Evolutionary conservation across 108 stramenopile genomes (phyloP).

Genomic region (Cyclostephanos invisitatus): DNA sequence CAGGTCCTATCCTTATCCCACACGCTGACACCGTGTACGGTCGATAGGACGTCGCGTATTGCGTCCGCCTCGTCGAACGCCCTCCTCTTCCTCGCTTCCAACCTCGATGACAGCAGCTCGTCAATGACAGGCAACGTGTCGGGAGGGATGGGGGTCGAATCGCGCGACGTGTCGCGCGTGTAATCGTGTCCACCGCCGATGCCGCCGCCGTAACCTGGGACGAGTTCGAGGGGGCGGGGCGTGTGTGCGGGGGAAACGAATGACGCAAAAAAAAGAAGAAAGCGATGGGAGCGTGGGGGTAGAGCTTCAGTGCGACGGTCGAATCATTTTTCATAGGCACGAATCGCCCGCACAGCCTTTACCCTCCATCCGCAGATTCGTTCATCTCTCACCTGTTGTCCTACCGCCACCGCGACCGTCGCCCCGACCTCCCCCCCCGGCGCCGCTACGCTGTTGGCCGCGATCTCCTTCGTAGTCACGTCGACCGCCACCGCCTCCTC

Average conservation of each 20-base stretch:
- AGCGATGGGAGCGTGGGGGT: background rate
- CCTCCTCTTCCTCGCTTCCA: constrained; percentile 39
- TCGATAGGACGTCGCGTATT: constrained; percentile 62
- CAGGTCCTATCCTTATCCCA: constrained; percentile 47
- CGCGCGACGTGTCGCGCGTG: constrained; percentile 53
- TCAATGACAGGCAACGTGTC: constrained; percentile 56
- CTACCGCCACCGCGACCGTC: constrained; percentile 2
- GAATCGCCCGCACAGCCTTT: too few species aligned
- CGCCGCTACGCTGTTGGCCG: background rate
- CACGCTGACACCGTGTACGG: constrained; percentile 62
- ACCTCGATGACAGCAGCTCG: constrained; percentile 48
- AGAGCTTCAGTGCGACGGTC: too few species aligned
- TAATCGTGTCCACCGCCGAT: constrained; percentile 47
- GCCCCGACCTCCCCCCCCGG: constrained; percentile 10
- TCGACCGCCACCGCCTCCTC: constrained; percentile 11
- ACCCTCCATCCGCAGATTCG: too few species aligned
- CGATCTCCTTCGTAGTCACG: background rate
- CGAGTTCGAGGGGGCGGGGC: background rate
- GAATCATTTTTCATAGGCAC: too few species aligned
- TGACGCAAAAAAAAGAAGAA: background rate
- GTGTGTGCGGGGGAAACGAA: background rate
- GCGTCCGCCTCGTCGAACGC: constrained; percentile 77
- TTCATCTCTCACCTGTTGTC: background rate
- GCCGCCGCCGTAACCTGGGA: constrained; percentile 26
- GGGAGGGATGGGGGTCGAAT: constrained; percentile 32